Conservation (phyloP, 2,329 filamentous ascomycete species). For the Aspergillus vadensis region DNA sequence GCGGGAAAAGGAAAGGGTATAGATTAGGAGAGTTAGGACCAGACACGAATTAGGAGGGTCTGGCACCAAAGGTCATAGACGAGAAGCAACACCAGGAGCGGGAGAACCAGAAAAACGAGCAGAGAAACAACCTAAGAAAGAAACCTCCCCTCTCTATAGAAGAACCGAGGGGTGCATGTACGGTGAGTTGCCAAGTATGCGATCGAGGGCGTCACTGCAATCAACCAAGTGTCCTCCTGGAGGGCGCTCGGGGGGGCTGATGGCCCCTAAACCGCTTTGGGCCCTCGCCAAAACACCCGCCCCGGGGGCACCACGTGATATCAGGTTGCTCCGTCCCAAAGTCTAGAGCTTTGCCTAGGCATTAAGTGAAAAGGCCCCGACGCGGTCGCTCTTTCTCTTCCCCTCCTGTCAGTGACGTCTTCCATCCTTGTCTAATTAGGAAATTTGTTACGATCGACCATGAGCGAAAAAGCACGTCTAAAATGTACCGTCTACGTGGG, state of each 20-base stretch:
- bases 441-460: conserved; percentile 43
- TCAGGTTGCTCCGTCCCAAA: conserved; percentile 27
- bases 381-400: neutral
- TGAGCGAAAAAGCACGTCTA: conserved; percentile 80
- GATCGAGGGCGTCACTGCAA: conserved; percentile 27
- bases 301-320: conserved; percentile 33
- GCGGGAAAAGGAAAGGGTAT: conserved; percentile 23
- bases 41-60: conserved; percentile 17
- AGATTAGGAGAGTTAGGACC: conserved; percentile 22
- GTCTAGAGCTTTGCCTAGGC: conserved; percentile 5
- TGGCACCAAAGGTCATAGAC: conserved; percentile 22
- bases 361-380: too few species aligned
- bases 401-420: neutral
- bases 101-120: neutral
- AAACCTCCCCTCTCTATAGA: conserved; percentile 32
- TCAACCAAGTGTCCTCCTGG: conserved; percentile 47
- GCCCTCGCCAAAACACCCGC: conserved; percentile 37
- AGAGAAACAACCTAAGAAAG: conserved; percentile 17
- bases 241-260: conserved; percentile 32
- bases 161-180: conserved; percentile 31
- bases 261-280: conserved; percentile 32
- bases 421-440: neutral
- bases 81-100: conserved; percentile 9
- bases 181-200: conserved; percentile 21
- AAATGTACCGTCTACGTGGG: conserved; percentile 93